Base-by-base conservation (phyloP, 148 eudicot species). In the Persicaria maculosa region DNA sequence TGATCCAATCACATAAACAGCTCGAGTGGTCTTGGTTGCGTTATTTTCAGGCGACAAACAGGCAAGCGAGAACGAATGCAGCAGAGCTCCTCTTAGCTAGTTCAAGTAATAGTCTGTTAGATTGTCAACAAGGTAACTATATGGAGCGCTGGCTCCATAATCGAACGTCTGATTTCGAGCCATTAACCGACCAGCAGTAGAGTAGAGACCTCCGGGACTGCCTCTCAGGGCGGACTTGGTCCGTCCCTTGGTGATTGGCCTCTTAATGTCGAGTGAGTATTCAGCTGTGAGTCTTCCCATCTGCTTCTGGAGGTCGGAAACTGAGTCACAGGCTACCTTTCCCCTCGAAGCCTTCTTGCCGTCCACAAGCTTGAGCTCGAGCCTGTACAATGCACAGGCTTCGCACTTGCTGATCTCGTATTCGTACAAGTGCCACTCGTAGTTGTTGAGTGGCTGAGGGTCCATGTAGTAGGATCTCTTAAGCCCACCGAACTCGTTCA, bases 391-490 rank as follows among this genome's bases (percentile, higher is more conserved):
- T 6, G 99, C 97, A 77, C 97, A 92, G 7, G 81, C 94, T 61
- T 88, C 97, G 45, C 82, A 92, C 73, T 86, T 90, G 69, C 80
- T 87, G 77, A 92, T 87, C 83, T 90, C 94, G 46, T 95, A 92
- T 75, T 95, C 99, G 22, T 86, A 95, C 7, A 95, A 92, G 82
- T 95, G 99, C 97, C 99, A 95, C 68, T 95, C 99, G 20, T 81
- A 86, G 80, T 84, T 89, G 68, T 89, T 84, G 84, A 88, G 85
- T 16, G 99, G 99, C 69, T 92, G 99, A 54, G 99, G 97, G 47
- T 95, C 99, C 99, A 95, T 95, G 72, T 90, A 95, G 81, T 92
- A 94, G 43, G 97, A 95, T 83, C 99, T 88, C 84, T 95, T 92
- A 53, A 88, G 80, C 47, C 97, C 97, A 64, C 86, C 84, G 65